A percentile compares a stretch with the other conserved stretches of the same genome.
Conservation (phyloP, 2,329 filamentous ascomycete genomes). For the Escovopsis weberi region DNA sequence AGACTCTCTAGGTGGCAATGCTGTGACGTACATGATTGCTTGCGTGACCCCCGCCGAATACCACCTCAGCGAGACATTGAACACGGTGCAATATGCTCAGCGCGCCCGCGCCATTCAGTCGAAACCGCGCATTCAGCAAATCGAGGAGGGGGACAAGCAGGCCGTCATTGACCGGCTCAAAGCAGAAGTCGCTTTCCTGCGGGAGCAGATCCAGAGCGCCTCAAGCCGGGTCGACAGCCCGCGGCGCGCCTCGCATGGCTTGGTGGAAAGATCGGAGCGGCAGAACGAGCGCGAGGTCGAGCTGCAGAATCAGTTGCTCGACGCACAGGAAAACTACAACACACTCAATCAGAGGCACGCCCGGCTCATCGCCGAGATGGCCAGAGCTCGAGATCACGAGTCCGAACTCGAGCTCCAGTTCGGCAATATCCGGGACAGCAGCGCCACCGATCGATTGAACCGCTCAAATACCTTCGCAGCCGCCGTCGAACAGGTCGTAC, state of each 20-base stretch:
- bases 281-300: conserved; percentile 76
- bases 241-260: conserved; percentile 34
- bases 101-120: conserved; percentile 92
- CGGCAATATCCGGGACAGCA: conserved; percentile 53
- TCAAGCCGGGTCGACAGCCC: conserved; percentile 45
- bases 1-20: conserved; percentile 91
- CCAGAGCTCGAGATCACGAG: conserved; percentile 64
- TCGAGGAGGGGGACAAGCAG: conserved; percentile 88
- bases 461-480: conserved; percentile 92
- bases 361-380: conserved; percentile 88
- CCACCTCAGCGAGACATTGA: conserved; percentile 91
- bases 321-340: conserved; percentile 88
- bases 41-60: conserved; percentile 96
- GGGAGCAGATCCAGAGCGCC: conserved; percentile 83
- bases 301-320: conserved; percentile 83
- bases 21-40: conserved; percentile 98
- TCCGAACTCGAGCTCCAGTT: conserved; percentile 39
- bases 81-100: conserved; percentile 95
- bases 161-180: conserved; percentile 86
- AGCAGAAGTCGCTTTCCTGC: conserved; percentile 82
- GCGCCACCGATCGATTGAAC: conserved; percentile 74
- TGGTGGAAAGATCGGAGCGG: conserved; percentile 62
- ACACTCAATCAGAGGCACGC: conserved; percentile 84
- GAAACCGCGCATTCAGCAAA: conserved; percentile 89
- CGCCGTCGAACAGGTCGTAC: conserved; percentile 86